Percentiles rank a stretch among this genome's conserved stretches.
phyloP scores from a whole-genome alignment of 176 grass and related monocot genomes.

The Oryza nivara region DNA sequence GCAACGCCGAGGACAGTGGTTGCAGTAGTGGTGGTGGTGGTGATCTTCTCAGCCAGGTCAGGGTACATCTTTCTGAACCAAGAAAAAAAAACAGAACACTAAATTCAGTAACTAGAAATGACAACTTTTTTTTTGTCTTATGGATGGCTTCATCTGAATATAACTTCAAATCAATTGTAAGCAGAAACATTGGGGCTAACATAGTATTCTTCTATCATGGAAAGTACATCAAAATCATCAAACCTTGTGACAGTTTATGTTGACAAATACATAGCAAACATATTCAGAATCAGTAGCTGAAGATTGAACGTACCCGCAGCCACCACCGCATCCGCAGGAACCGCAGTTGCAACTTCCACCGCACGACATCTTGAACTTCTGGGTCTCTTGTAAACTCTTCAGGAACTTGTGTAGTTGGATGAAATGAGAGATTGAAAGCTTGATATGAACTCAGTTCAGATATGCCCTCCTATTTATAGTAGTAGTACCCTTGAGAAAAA shows the following conservation, averaged over 20 bases:
- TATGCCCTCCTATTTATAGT: constrained; percentile 12
- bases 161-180: background rate
- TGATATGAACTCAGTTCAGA: constrained; percentile 3
- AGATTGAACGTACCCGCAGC: constrained; percentile 13
- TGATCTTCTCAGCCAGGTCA: constrained; percentile 41
- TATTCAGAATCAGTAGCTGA: background rate
- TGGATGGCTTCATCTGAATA: background rate
- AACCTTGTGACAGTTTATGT: background rate
- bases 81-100: background rate
- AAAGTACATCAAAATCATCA: background rate
- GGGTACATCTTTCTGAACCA: constrained; percentile 42
- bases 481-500: background rate
- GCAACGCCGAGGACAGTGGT: constrained; percentile 36
- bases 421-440: constrained; percentile 4
- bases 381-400: background rate
- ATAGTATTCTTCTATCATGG: background rate
- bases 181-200: background rate
- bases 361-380: constrained; percentile 18
- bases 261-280: background rate
- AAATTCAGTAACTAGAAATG: background rate
- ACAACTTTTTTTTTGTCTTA: background rate
- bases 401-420: background rate
- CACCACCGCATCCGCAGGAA: constrained; percentile 30
- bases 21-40: background rate
- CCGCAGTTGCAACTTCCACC: constrained; percentile 37